Percentiles rank a stretch among this genome's conserved stretches.
Evolutionary conservation across 2,329 filamentous ascomycete genomes (phyloP).

Genomic region (Herpotrichia juniperi): DNA sequence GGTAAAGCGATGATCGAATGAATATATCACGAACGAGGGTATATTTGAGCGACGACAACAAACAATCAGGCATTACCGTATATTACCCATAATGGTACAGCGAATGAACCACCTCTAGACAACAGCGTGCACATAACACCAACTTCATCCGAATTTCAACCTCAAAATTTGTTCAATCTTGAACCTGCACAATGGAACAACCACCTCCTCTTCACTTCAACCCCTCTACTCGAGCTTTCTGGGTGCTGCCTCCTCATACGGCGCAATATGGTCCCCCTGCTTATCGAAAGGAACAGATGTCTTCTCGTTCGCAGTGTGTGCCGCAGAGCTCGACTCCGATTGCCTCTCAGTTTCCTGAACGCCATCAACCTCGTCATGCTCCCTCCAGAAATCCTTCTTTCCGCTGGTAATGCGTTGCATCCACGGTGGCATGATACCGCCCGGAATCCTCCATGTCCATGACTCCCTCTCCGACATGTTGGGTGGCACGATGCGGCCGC

Average conservation of each 20-base stretch:
- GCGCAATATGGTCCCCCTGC: background rate
- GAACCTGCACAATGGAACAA: background rate
- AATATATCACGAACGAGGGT: too few species aligned
- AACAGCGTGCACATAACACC: too few species aligned
- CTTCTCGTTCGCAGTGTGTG: slow-evolving; percentile 28
- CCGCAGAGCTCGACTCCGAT: slow-evolving; percentile 32
- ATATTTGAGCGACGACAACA: too few species aligned
- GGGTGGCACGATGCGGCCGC: slow-evolving; percentile 73
- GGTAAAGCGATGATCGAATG: too few species aligned
- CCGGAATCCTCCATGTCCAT: slow-evolving; percentile 79
- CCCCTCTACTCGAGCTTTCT: background rate
- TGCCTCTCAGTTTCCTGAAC: slow-evolving; percentile 25
- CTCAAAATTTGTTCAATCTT: background rate
- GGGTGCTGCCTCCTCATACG: background rate
- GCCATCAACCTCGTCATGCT: slow-evolving; percentile 28
- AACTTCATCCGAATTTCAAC: too few species aligned
- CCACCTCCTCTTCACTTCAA: background rate
- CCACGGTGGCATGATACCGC: slow-evolving; percentile 79
- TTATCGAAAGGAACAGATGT: slow-evolving; percentile 7
- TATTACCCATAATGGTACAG: too few species aligned
- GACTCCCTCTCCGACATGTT: slow-evolving; percentile 79
- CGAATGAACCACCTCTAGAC: too few species aligned
- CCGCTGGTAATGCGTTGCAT: slow-evolving; percentile 66
- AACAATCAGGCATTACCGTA: too few species aligned
- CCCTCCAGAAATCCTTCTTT: slow-evolving; percentile 75